Evolutionary conservation across 2,329 filamentous ascomycete species (phyloP), one percentile per base, ranked within the genome.

Genomic region (Cryphonectria japonica): DNA sequence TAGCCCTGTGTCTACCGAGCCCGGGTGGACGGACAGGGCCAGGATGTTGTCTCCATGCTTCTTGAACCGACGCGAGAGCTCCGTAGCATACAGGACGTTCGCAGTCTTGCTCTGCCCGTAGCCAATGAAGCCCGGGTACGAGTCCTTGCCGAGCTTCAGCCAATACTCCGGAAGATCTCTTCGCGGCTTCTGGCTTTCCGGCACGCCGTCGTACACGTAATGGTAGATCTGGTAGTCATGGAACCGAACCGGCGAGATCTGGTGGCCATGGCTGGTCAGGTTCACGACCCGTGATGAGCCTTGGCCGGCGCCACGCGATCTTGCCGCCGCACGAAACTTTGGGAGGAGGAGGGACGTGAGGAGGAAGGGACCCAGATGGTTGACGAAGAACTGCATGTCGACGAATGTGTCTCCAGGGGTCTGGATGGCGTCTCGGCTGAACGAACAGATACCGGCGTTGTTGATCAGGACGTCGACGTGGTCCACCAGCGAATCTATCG

Each of bases 61-160:
- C 14, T 74, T 72, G 4, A 82, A 75, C 11, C 78, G 79, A 37
- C 81, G 75, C 0, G 75, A 75, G 7, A 83, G 73, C 65, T 77
- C 79, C 26, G 78, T 78, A 0, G 78, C 76, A 72, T 83, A 83
- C 63, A 84, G 76, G 14, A 86, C 82, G 59, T 85, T 83, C 4
- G 84, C 84, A 3, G 82, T 81, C 74, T 86, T 86, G 62, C 82
- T 83, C 73, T 85, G 83, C 0, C 79, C 81, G 70, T 87, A 87
- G 13, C 79, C 83, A 1, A 78, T 74, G 79, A 83, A 85, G 0
- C 74, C 73, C 0, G 77, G 75, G 59, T 76, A 79, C 39, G 76
- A 76, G 32, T 75, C 75, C 1, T 70, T 62, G 1, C 65, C 57
- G 0, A 61, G 39, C 14, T 67, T 37, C 0, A 75, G 68, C 1